phyloP scores from a whole-genome alignment of 2,329 filamentous ascomycete species.

The Helminthosporium solani region DNA sequence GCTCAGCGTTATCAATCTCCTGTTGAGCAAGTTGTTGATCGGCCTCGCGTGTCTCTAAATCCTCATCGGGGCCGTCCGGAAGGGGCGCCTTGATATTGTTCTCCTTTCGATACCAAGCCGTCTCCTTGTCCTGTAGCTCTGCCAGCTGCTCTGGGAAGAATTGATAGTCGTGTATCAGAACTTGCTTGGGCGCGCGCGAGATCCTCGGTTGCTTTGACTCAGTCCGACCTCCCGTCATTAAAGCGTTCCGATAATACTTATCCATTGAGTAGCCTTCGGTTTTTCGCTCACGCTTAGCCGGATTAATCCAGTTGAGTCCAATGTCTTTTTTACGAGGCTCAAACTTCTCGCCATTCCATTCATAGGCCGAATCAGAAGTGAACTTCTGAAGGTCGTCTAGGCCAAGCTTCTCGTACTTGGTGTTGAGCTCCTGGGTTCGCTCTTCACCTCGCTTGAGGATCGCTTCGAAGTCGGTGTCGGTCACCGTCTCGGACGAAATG shows the following conservation, averaged over 20 bases:
- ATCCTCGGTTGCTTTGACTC: slow-evolving; percentile 91
- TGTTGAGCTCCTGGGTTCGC: slow-evolving; percentile 84
- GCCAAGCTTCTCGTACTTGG: slow-evolving; percentile 94
- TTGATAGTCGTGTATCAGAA: slow-evolving; percentile 91
- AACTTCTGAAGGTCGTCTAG: slow-evolving; percentile 98
- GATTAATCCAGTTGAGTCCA: slow-evolving; percentile 95
- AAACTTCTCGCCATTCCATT: slow-evolving; percentile 98
- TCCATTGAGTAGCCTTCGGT: slow-evolving; percentile 98
- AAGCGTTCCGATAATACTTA: slow-evolving; percentile 92
- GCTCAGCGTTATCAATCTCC: slow-evolving; percentile 88
- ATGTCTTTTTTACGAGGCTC: slow-evolving; percentile 82
- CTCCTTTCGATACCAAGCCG: slow-evolving; percentile 92
- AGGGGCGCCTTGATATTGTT: slow-evolving; percentile 93
- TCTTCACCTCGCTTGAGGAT: slow-evolving; percentile 85
- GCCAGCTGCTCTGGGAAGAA: slow-evolving; percentile 85
- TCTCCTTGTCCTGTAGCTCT: slow-evolving; percentile 94
- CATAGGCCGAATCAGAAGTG: slow-evolving; percentile 93
- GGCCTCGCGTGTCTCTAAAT: slow-evolving; percentile 78
- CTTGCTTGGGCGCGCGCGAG: slow-evolving; percentile 91
- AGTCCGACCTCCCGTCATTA: slow-evolving; percentile 76
- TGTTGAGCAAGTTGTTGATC: slow-evolving; percentile 85
- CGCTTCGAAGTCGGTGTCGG: slow-evolving; percentile 85
- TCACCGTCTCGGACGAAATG: slow-evolving; percentile 60
- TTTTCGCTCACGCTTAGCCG: slow-evolving; percentile 95
- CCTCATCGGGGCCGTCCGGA: slow-evolving; percentile 85